Evolutionary conservation across 495 filamentous ascomycete species (phyloP).

Genomic region (Podospora australis): DNA sequence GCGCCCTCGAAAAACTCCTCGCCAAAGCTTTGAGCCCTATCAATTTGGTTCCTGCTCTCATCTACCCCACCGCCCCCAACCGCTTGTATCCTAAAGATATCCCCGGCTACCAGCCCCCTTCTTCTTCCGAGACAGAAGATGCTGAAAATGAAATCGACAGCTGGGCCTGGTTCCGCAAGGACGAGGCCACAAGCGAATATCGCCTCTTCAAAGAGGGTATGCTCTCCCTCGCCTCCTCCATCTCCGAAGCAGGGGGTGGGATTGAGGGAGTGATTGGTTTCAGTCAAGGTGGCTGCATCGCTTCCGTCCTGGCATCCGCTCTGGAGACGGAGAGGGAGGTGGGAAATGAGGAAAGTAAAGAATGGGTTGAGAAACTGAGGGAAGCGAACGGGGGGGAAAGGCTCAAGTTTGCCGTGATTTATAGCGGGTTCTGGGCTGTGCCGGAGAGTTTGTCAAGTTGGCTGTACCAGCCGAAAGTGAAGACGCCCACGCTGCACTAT

Average conservation of each 20-base stretch:
- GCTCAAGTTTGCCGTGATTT: conserved; percentile 72
- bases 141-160: conserved; percentile 45
- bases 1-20: conserved; percentile 75
- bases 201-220: conserved; percentile 61
- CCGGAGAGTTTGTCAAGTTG: conserved; percentile 50
- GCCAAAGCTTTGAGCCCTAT: conserved; percentile 60
- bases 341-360: conserved; percentile 26
- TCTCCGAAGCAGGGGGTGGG: conserved; percentile 27
- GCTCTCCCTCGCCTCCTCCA: conserved; percentile 46
- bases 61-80: conserved; percentile 58
- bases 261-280: conserved; percentile 73
- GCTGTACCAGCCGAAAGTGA: conserved; percentile 71
- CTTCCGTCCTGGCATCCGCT: conserved; percentile 55
- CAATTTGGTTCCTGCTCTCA: conserved; percentile 48
- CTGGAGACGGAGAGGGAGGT: conserved; percentile 52
- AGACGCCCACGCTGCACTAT: conserved; percentile 75
- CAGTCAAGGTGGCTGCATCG: conserved; percentile 61
- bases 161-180: conserved; percentile 83
- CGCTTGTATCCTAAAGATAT: conserved; percentile 61
- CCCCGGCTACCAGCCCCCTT: conserved; percentile 52
- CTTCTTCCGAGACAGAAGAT: conserved; percentile 23
- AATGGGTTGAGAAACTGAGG: conserved; percentile 33
- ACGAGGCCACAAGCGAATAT: conserved; percentile 54
- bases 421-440: conserved; percentile 72
- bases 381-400: conserved; percentile 48